Base-by-base conservation (phyloP, 257 asterid genomes). In the Sherardia arvensis region DNA sequence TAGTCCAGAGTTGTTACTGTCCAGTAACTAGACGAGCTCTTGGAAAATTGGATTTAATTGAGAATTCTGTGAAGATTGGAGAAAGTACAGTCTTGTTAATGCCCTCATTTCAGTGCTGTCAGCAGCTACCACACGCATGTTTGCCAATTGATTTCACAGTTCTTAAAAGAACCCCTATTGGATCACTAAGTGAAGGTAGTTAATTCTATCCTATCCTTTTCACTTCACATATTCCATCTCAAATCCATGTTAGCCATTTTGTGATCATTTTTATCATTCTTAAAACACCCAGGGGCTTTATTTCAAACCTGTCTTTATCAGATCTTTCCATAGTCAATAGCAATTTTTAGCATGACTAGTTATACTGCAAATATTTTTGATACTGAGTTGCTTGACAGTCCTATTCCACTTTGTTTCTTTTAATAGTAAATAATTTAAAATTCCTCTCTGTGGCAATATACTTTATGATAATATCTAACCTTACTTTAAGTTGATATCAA, bases 121-220 rank as follows among this genome's bases (percentile, higher is more conserved):
- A 74, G 56, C 81, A 78, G 83, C 72, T 70, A 71, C 83, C 57
- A 62, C 83, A 67, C 77, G 81, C 76, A 68, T 68, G 85, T 71
- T 81, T 82, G 75, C 83, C 88, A 27, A 71, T 87, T 69, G 79
- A 85, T 53, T 85, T 92, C 77, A 72, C 80, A 71, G 85, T 87
- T 67, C 76, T 92, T 81, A 84, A 85, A 73, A 81, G 99, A 71
- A 87, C 87, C 70, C 73, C 70, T 75, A 82, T 92, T 81, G 76
- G 79, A 53, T 71, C 88, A 66, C 85, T 92, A 61, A 76, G 83
- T 65, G 99, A 92, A 90, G 99, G 99, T 89, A 76, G 15, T 30
- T 53, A 57, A 43, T 55, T 33, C 28, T 48, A 14, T 17, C 6
- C 51, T 14, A 11, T 9, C 47, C 47, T 11, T 9, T 38, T 38